Base-by-base conservation (phyloP, 805 yeast genomes). In the Ogataea ganodermae region DNA sequence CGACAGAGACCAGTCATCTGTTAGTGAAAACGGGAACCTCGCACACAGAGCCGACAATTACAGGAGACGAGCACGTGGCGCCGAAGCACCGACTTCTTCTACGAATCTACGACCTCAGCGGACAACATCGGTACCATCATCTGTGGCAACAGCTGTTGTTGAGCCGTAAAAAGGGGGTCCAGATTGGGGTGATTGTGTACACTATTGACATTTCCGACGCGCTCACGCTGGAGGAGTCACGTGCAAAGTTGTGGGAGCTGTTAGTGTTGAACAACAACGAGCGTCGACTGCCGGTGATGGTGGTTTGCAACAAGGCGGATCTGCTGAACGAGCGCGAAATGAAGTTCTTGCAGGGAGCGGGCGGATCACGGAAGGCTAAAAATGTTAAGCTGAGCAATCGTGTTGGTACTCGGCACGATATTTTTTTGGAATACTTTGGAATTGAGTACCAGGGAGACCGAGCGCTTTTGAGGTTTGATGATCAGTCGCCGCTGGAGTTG, bases 221-320 rank as follows among this genome's bases (percentile, higher is more conserved):
- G 5, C 48, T 62, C 33, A 65, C 53, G 7, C 30, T 66, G n/a
- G 48, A 52, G 5, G 52, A 49, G n/a, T 48, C 68, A 1, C 53
- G 53, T 35, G 4, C 35, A 7, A 57, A 55, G 33, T 27, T 66
- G 10, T 32, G 53, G 22, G 62, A 60, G 14, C 28, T 60, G 2
- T 16, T 66, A 13, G 27, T 42, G 12, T 35, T 50, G 22, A 59
- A 62, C 31, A 60, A 61, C 42, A 23, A 41, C 1, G 14, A 37
- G 10, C 39, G 49, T n/a, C 40, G 33, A 24, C 35, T 56, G 4
- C 69, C 69, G 6, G 44, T 66, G 18, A 39, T 65, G 50, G 52
- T 65, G 2, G 37, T 67, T 1, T 67, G 66, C 33, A 65, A 62
- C 54, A 66, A 65, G 51, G 46, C 55, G 2, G 69, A 65, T 47